Evolutionary conservation across 805 yeast genomes (phyloP).

Genomic region (Wickerhamomyces chaumierensis): DNA sequence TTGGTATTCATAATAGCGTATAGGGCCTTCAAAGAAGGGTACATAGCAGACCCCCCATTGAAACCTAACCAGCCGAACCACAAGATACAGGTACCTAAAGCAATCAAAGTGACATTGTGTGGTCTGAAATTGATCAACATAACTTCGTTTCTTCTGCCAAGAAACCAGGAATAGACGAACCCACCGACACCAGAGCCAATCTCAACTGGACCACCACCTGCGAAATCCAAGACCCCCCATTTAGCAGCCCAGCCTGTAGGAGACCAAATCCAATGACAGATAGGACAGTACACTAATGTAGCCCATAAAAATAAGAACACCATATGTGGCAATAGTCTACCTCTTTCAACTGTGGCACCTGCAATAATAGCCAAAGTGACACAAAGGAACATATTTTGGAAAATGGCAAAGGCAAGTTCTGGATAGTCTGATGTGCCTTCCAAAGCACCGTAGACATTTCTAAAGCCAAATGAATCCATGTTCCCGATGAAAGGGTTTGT

Average conservation of each 20-base stretch:
- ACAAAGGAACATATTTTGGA: conserved; percentile 84
- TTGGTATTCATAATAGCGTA: conserved; percentile 91
- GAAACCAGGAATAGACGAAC: conserved; percentile 68
- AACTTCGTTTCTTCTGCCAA: conserved; percentile 69
- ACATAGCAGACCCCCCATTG: conserved; percentile 81
- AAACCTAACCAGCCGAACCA: conserved; percentile 97
- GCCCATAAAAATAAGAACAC: conserved; percentile 81
- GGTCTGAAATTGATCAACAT: conserved; percentile 84
- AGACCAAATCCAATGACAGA: conserved; percentile 96
- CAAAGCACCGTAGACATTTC: conserved; percentile 43
- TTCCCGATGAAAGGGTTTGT: conserved; percentile 83
- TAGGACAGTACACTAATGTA: conserved; percentile 85
- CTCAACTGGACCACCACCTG: conserved; percentile 98
- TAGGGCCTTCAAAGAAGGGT: conserved; percentile 73
- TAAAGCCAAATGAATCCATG: conserved; percentile 70
- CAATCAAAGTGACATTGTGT: conserved; percentile 85
- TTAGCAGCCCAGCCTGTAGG: conserved; percentile 85
- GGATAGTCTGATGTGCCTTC: conserved; percentile 49
- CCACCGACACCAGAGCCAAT: conserved; percentile 87
- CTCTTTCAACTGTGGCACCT: conserved; percentile 91
- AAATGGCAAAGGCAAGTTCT: conserved; percentile 72
- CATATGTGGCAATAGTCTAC: conserved; percentile 76
- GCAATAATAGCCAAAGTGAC: conserved; percentile 88
- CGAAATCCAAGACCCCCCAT: conserved; percentile 92
- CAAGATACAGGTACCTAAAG: conserved; percentile 74